Conservation (phyloP, 129 eudicot species). For the Saussurea involucrata region DNA sequence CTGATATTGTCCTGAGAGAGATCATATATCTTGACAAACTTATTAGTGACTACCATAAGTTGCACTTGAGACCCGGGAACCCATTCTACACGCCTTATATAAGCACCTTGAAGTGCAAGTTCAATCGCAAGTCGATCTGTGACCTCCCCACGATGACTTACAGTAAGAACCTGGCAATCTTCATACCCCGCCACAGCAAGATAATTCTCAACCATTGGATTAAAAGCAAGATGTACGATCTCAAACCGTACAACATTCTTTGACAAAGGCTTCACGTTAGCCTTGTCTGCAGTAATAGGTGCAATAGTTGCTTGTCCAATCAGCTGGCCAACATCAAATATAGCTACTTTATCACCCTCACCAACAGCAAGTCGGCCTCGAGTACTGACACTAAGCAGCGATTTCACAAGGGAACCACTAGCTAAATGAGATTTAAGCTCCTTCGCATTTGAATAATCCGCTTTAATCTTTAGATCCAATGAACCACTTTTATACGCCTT, state of each 20-base stretch:
- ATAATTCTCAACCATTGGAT: conserved; percentile 81
- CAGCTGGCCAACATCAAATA: conserved; percentile 94
- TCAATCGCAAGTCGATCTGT: conserved; percentile 94
- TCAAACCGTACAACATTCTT: conserved; percentile 95
- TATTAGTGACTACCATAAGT: conserved; percentile 94
- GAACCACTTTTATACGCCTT: conserved; percentile 98
- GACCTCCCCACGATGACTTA: conserved; percentile 97
- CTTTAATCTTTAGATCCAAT: conserved; percentile 84
- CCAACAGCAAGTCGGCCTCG: conserved; percentile 98
- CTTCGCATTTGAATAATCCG: conserved; percentile 91
- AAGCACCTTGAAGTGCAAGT: conserved; percentile 96
- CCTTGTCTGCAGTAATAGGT: conserved; percentile 96
- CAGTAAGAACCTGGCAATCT: conserved; percentile 96
- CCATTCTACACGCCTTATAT: conserved; percentile 87
- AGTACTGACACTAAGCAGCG: conserved; percentile 83
- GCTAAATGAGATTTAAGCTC: conserved; percentile 87
- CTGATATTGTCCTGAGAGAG: conserved; percentile 91
- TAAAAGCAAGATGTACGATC: conserved; percentile 86
- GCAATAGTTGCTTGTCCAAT: conserved; percentile 95
- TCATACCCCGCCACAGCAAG: conserved; percentile 97
- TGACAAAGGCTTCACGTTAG: conserved; percentile 96
- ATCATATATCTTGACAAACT: conserved; percentile 88
- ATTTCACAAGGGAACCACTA: conserved; percentile 91
- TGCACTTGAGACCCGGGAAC: conserved; percentile 98
- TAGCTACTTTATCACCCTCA: conserved; percentile 97